Conservation (phyloP, 192 early-diverging fungal genomes). For the Phycomyces blakesleeanus region DNA sequence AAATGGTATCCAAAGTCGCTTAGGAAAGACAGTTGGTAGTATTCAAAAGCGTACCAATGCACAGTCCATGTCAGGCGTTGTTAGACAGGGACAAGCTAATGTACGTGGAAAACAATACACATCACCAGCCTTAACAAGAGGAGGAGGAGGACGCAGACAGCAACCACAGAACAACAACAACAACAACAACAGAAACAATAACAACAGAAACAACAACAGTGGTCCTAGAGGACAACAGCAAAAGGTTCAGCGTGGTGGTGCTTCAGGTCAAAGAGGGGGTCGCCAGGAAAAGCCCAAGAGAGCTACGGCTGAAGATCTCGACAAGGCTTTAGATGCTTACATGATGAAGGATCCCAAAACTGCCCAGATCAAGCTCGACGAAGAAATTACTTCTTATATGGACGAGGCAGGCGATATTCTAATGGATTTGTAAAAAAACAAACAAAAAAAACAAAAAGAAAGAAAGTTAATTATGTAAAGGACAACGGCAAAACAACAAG, state of each 20-base stretch:
- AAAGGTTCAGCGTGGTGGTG: background rate
- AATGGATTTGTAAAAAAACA: background rate
- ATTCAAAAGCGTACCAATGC: slow-evolving; percentile 7
- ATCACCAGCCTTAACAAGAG: background rate
- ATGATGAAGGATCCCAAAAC: slow-evolving; percentile 39
- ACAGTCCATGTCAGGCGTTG: slow-evolving; percentile 11
- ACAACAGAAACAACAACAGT: too few species aligned
- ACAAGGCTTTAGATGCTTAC: slow-evolving; percentile 29
- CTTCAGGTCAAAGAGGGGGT: background rate
- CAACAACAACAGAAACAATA: background rate
- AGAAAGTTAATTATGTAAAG: too few species aligned
- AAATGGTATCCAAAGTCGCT: slow-evolving; percentile 1
- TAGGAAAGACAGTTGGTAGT: background rate
- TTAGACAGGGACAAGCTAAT: background rate
- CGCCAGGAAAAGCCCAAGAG: slow-evolving; percentile 5
- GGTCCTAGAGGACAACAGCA: background rate
- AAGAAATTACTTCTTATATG: slow-evolving; percentile 31
- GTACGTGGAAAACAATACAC: background rate
- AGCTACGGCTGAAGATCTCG: slow-evolving; percentile 21
- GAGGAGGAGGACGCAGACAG: background rate
- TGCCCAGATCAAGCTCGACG: slow-evolving; percentile 29
- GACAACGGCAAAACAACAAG: too few species aligned
- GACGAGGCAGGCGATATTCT: slow-evolving; percentile 9
- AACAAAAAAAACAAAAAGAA: too few species aligned
- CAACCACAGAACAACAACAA: background rate